Evolutionary conservation across 768 basidiomycete genomes (phyloP).

Genomic region (Crucibulum laeve): DNA sequence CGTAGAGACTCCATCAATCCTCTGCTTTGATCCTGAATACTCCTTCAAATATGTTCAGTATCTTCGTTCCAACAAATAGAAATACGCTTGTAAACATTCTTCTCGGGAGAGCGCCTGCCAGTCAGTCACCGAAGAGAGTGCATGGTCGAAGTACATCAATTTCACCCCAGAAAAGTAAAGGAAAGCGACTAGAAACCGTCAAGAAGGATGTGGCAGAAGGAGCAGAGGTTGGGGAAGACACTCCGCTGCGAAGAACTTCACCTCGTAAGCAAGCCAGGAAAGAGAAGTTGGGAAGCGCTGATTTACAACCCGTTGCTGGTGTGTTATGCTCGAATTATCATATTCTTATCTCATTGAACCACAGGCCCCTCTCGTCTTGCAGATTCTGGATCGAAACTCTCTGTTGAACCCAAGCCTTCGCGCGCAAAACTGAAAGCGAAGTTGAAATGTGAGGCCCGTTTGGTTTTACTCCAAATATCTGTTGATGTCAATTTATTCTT

Average conservation of each 20-base stretch:
- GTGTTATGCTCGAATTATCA: too few species aligned
- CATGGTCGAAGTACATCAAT: conserved; percentile 21
- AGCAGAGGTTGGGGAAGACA: not conserved
- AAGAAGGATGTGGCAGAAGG: not conserved
- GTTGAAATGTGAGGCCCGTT: too few species aligned
- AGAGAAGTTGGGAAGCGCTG: not conserved
- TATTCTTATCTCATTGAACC: too few species aligned
- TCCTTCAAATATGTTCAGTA: conserved; percentile 27
- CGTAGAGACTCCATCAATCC: conserved; percentile 13
- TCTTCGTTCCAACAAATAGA: conserved; percentile 46
- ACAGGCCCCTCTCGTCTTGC: too few species aligned
- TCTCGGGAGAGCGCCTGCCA: conserved; percentile 33
- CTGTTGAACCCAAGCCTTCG: too few species aligned
- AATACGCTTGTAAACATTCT: conserved; percentile 51
- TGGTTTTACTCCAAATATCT: too few species aligned
- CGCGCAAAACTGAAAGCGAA: too few species aligned
- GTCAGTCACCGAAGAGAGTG: conserved; percentile 16
- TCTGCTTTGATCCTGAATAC: not conserved
- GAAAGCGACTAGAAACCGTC: not conserved
- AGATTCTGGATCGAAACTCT: too few species aligned
- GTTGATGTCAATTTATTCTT: too few species aligned
- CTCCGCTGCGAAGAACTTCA: not conserved
- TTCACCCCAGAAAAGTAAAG: conserved; percentile 20
- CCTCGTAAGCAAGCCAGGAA: not conserved
- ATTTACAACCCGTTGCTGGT: not conserved